Evolutionary conservation across 1,139 yeast genomes (phyloP).

Genomic region (Yamadazyma atmosphaerica): DNA sequence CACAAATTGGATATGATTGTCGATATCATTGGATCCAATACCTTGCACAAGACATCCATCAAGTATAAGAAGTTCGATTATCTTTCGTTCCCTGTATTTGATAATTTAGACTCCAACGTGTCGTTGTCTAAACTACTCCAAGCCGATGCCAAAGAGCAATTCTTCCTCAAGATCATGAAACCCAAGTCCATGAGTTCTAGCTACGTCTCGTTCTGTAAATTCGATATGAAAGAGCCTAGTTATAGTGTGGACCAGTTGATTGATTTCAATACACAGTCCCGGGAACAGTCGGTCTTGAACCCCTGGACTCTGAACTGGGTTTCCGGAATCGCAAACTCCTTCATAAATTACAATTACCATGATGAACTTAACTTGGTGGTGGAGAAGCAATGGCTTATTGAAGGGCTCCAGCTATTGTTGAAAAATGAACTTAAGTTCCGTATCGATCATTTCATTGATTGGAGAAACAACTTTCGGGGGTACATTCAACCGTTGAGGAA

Average conservation of each 20-base stretch:
- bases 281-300: conserved; percentile 20
- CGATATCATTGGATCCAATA: conserved; percentile 43
- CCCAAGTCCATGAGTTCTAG: conserved; percentile 35
- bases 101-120: conserved; percentile 19
- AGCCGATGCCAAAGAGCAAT: conserved; percentile 32
- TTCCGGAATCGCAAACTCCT: conserved; percentile 27
- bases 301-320: conserved; percentile 43
- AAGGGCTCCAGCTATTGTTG: conserved; percentile 31
- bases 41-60: conserved; percentile 33
- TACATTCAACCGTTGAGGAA: conserved; percentile 25
- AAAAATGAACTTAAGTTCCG: conserved; percentile 30
- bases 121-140: conserved; percentile 27
- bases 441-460: conserved; percentile 35
- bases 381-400: conserved; percentile 31
- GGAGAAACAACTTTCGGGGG: conserved; percentile 37
- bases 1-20: conserved; percentile 40
- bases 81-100: conserved; percentile 32
- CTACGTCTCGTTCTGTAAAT: conserved; percentile 41
- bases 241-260: conserved; percentile 34
- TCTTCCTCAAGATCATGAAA: conserved; percentile 37
- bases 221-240: conserved; percentile 30
- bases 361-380: conserved; percentile 32
- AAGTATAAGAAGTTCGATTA: conserved; percentile 32
- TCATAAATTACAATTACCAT: conserved; percentile 37
- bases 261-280: conserved; percentile 20